These are phyloP conservation scores for Oidiodendron maius DNA, from an alignment of 495 filamentous ascomycete species.

Conservation along the genomic window DNA sequence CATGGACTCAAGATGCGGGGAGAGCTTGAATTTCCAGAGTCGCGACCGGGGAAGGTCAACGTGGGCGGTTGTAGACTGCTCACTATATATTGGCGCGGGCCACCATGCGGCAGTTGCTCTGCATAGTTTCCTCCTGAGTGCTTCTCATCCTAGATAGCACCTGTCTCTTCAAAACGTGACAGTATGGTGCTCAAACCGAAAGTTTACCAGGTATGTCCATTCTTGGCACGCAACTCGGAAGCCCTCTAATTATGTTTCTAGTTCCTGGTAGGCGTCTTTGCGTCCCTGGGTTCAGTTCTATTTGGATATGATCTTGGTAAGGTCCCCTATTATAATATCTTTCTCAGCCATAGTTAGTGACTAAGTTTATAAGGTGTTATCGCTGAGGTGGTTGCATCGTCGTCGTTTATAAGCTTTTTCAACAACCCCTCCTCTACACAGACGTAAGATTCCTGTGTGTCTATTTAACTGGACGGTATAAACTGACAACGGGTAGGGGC, in stretches of 20 bases:
- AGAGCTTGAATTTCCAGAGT: too few species aligned
- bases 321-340: conserved; percentile 11
- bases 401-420: conserved; percentile 11
- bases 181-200: conserved; percentile 8
- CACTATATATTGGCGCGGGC: too few species aligned
- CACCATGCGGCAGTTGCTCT: too few species aligned
- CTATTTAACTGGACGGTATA: too few species aligned
- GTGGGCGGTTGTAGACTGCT: too few species aligned
- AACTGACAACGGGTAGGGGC: too few species aligned
- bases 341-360: not conserved
- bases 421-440: conserved; percentile 42
- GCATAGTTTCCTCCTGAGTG: too few species aligned
- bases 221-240: not conserved
- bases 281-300: conserved; percentile 54
- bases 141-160: too few species aligned
- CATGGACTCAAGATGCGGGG: too few species aligned
- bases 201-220: conserved; percentile 8
- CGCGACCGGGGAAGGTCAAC: too few species aligned
- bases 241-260: conserved; percentile 15
- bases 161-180: not conserved
- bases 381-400: conserved; percentile 39
- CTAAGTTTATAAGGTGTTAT: conserved; percentile 43
- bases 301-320: conserved; percentile 33
- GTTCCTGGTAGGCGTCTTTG: conserved; percentile 58
- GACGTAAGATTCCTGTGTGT: conserved; percentile 39